A percentile compares a stretch with the other conserved stretches of the same genome.
These are phyloP conservation scores for Yamadazyma taylorii DNA, from an alignment of 1,139 yeast species.

Conservation along the genomic window DNA sequence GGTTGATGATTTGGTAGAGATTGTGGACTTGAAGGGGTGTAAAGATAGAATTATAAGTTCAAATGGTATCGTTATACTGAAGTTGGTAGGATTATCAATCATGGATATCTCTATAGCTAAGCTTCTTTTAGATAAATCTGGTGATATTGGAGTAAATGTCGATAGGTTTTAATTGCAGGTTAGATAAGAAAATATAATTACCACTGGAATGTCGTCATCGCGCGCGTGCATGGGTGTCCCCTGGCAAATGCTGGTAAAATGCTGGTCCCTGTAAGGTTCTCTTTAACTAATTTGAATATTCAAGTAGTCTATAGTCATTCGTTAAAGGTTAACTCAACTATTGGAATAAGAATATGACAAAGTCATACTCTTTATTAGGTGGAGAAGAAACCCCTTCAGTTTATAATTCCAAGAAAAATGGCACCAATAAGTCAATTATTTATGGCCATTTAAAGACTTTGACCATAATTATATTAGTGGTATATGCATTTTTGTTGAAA, in stretches of 20 bases:
- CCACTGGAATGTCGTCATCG: too few relatives aligned
- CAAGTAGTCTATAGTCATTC: too few relatives aligned
- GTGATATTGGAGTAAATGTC: background rate
- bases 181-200: too few relatives aligned
- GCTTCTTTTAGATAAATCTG: constrained; percentile 16
- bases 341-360: too few relatives aligned
- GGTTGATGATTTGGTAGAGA: constrained; percentile 40
- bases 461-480: constrained; percentile 2
- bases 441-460: constrained; percentile 4
- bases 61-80: constrained; percentile 41
- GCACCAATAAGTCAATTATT: background rate
- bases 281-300: too few relatives aligned
- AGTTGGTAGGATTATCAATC: constrained; percentile 59
- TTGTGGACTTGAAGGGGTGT: constrained; percentile 34
- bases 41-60: constrained; percentile 10
- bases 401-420: constrained; percentile 4
- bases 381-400: background rate
- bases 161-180: too few relatives aligned
- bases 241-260: too few relatives aligned
- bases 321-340: too few relatives aligned
- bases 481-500: constrained; percentile 3
- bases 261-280: too few relatives aligned
- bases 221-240: too few relatives aligned
- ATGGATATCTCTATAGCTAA: constrained; percentile 58
- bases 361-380: constrained; percentile 5